These are phyloP conservation scores for Trichophyton rubrum DNA, from an alignment of 2,329 filamentous ascomycete species.

Conservation along the genomic window DNA sequence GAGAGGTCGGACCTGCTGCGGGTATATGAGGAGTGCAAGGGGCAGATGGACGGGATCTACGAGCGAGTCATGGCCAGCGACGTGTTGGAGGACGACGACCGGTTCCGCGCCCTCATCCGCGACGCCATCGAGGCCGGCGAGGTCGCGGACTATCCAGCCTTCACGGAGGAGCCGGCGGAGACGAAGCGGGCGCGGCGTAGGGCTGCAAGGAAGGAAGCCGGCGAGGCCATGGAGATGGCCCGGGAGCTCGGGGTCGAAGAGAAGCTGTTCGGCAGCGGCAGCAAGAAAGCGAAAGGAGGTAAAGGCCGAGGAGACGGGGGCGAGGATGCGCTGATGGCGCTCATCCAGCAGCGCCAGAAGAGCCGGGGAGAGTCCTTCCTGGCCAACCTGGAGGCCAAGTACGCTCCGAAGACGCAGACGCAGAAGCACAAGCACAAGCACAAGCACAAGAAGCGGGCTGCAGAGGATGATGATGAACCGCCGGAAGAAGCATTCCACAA, in stretches of 20 bases:
- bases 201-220: constrained; percentile 52
- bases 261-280: constrained; percentile 45
- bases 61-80: constrained; percentile 77
- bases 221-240: constrained; percentile 61
- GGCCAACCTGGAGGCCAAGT: constrained; percentile 65
- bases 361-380: constrained; percentile 52
- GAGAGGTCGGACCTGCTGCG: constrained; percentile 65
- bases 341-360: constrained; percentile 62
- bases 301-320: constrained; percentile 32
- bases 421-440: constrained; percentile 34
- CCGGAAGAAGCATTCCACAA: constrained; percentile 49
- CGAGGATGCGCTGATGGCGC: constrained; percentile 47
- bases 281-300: constrained; percentile 28
- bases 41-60: constrained; percentile 66
- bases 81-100: constrained; percentile 68
- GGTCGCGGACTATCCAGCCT: constrained; percentile 54
- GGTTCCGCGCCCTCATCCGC: constrained; percentile 71
- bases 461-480: constrained; percentile 39
- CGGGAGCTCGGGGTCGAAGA: constrained; percentile 64
- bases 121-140: constrained; percentile 60
- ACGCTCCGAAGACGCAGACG: constrained; percentile 34
- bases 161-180: constrained; percentile 59
- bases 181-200: constrained; percentile 48
- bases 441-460: constrained; percentile 37
- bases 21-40: constrained; percentile 61